These are phyloP conservation scores for Haberlea rhodopensis DNA, from an alignment of 257 asterid genomes.

Conservation along the genomic window DNA sequence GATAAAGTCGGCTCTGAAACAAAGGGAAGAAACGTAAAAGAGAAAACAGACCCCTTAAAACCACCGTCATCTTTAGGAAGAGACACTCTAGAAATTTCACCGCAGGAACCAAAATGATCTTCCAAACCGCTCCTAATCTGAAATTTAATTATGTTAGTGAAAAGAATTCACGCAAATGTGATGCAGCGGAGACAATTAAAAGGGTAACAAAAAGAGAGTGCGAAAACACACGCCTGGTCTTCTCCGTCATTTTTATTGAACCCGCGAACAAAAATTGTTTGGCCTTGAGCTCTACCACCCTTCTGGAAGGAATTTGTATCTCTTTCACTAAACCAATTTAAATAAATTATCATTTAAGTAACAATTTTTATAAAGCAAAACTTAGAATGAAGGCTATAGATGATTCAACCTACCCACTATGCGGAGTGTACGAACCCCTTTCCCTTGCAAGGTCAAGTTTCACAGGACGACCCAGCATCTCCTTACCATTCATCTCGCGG, in stretches of 20 bases:
- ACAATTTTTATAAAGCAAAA: conserved; percentile 6
- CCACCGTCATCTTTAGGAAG: conserved; percentile 64
- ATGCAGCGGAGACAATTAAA: not conserved
- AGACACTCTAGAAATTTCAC: conserved; percentile 60
- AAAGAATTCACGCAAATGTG: not conserved
- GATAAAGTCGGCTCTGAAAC: not conserved
- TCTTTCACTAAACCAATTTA: conserved; percentile 31
- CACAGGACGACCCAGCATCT: conserved; percentile 59
- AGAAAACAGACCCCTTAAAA: conserved; percentile 53
- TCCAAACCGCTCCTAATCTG: conserved; percentile 66
- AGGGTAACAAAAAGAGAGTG: not conserved
- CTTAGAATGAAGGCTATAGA: not conserved
- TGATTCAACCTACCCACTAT: conserved; percentile 47
- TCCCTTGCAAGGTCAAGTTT: conserved; percentile 65
- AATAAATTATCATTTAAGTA: conserved; percentile 7
- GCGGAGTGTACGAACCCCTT: conserved; percentile 58
- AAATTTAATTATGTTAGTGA: too few species aligned
- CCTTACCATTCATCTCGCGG: conserved; percentile 56
- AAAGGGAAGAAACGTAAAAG: not conserved
- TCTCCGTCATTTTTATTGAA: conserved; percentile 47
- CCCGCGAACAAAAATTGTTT: conserved; percentile 65
- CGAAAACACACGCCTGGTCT: conserved; percentile 45
- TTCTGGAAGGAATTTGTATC: conserved; percentile 47
- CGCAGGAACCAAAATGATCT: conserved; percentile 71
- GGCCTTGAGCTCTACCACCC: conserved; percentile 39